Evolutionary conservation across 2,329 filamentous ascomycete species (phyloP), one percentile per base, ranked within the genome.

Genomic region (Gaeumannomyces tritici): DNA sequence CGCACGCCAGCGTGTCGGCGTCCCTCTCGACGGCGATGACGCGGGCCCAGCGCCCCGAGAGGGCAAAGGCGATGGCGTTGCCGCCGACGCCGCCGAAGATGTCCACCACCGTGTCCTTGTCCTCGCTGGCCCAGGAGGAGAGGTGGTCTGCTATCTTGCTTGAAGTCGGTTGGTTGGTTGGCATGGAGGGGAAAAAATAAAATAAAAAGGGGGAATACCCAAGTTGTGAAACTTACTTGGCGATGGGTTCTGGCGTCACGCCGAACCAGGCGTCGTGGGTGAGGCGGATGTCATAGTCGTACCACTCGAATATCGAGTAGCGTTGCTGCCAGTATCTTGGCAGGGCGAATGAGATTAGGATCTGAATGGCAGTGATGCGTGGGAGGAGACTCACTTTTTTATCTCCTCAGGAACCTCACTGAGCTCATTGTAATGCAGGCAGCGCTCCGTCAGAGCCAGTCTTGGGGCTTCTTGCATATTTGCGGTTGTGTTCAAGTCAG

Each of bases 191-290:
- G 8, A 8, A 8, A 29, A 11, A 33, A 11, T 6, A 33, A 12
- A 35, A 35, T 7, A 33, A 7, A 33, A 33, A 8, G 7, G 8
- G 31, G 8, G 8, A 2, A 35, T 13, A 13, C 33, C 4, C 33
- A 11, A 3, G 11, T 35, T 4, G 4, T 13, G 15, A 56, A 11
- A 76, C 80, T 69, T 79, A 95, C 90, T 82, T 86, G 64, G 95
- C 95, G 31, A 99, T 85, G 5, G 90, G 89, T 73, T 99, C 93
- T 18, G 95, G 93, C 0, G 96, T 99, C 9, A 98, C 93, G 62
- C 93, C 95, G 73, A 95, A 99, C 95, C 95, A 99, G 62, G 92
- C 89, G 75, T 93, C 89, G 72, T 96, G 88, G 0, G 96, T 99
- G 81, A 99, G 86, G 79, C 87, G 89, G 67, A 99, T 83, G 62